phyloP scores from a whole-genome alignment of 2,329 filamentous ascomycete genomes.

The Diaporthe aspalathi region DNA sequence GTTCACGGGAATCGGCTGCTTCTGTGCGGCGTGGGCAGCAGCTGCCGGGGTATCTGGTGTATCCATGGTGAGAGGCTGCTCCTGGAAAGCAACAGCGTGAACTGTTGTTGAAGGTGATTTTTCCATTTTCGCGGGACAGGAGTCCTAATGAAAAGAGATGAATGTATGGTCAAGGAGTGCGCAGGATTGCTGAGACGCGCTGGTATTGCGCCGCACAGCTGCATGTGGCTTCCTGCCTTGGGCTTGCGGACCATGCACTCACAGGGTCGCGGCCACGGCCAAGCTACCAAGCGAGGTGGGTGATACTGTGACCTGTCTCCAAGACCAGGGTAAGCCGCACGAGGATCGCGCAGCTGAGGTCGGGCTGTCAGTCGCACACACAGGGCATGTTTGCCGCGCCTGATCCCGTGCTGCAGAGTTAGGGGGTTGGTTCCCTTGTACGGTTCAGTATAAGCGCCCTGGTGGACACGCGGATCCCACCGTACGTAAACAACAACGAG shows the following conservation, averaged over 20 bases:
- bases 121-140: background rate
- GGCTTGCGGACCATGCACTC: slow-evolving; percentile 5
- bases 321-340: slow-evolving; percentile 32
- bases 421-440: background rate
- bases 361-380: slow-evolving; percentile 28
- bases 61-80: slow-evolving; percentile 34
- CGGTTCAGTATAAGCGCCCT: slow-evolving; percentile 21
- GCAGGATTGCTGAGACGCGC: slow-evolving; percentile 8
- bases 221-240: slow-evolving; percentile 28
- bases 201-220: slow-evolving; percentile 32
- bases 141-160: background rate
- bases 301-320: slow-evolving; percentile 23
- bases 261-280: slow-evolving; percentile 26
- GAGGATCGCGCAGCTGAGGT: slow-evolving; percentile 33
- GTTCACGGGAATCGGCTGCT: slow-evolving; percentile 28
- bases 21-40: slow-evolving; percentile 6
- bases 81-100: slow-evolving; percentile 14
- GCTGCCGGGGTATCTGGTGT: slow-evolving; percentile 38
- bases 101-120: background rate
- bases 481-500: background rate
- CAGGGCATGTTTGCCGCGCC: slow-evolving; percentile 21
- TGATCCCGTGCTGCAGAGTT: background rate
- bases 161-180: slow-evolving; percentile 1
- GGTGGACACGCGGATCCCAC: background rate
- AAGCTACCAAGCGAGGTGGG: slow-evolving; percentile 16